A percentile compares a stretch with the other conserved stretches of the same genome.
Conservation (phyloP, 345 rosid genomes). For the Citropsis articulata region DNA sequence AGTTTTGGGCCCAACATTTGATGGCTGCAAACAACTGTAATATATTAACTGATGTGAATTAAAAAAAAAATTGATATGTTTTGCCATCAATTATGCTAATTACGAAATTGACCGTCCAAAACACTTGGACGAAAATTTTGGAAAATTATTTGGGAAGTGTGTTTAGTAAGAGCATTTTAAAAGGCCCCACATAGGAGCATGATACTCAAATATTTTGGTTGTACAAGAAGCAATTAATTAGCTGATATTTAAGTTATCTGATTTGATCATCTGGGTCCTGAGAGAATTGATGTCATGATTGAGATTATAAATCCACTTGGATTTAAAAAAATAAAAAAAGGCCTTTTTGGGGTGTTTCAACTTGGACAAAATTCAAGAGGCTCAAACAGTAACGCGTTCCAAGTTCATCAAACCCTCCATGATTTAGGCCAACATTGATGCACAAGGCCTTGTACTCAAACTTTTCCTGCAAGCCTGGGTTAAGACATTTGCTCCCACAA, state of each 20-base stretch:
- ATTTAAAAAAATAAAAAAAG: background rate
- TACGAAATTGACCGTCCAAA: no score
- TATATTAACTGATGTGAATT: no score
- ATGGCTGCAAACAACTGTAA: no score
- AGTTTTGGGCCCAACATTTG: no score
- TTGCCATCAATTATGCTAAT: no score
- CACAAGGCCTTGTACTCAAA: background rate
- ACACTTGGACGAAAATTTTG: no score
- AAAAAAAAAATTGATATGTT: no score
- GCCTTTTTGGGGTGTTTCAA: background rate
- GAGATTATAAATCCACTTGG: no score
- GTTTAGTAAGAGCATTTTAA: no score
- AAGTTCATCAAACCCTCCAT: background rate
- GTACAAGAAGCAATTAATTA: background rate
- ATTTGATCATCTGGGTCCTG: background rate
- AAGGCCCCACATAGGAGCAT: no score
- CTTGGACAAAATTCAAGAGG: background rate
- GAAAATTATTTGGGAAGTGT: no score
- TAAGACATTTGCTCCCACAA: no score
- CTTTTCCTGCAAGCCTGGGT: background rate
- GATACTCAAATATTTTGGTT: background rate
- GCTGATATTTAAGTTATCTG: background rate
- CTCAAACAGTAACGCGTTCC: slow-evolving; percentile 4
- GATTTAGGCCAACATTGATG: background rate
- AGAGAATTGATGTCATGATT: background rate